Evolutionary conservation across 495 filamentous ascomycete genomes (phyloP).

Genomic region (Aspergillus steynii): DNA sequence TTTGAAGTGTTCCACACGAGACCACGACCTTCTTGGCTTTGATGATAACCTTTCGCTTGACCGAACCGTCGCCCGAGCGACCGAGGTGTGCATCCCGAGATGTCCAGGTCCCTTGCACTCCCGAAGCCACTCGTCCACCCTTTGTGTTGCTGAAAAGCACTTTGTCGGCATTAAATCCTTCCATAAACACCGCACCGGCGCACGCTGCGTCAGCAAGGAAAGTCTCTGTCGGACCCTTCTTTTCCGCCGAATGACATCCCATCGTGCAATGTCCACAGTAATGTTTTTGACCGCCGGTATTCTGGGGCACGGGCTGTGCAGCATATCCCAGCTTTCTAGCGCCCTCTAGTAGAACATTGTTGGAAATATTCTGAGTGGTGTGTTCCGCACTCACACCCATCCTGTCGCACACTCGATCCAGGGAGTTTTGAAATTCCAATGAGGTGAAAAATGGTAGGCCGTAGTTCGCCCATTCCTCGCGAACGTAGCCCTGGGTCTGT

Average conservation of each 20-base stretch:
- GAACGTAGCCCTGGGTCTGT: slow-evolving; percentile 77
- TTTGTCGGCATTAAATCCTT: slow-evolving; percentile 69
- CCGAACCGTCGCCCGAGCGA: slow-evolving; percentile 47
- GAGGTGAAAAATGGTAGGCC: slow-evolving; percentile 79
- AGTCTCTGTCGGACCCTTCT: slow-evolving; percentile 74
- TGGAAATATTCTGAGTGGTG: slow-evolving; percentile 69
- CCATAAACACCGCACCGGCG: slow-evolving; percentile 74
- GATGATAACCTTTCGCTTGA: slow-evolving; percentile 61
- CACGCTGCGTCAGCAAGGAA: slow-evolving; percentile 77
- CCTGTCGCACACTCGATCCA: slow-evolving; percentile 70
- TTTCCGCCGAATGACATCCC: slow-evolving; percentile 71
- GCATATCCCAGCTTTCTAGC: slow-evolving; percentile 72
- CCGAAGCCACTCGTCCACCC: slow-evolving; percentile 60
- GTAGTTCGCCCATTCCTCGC: slow-evolving; percentile 75
- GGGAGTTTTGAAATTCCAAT: slow-evolving; percentile 68
- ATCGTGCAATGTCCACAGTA: slow-evolving; percentile 77
- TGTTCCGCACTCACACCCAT: slow-evolving; percentile 76
- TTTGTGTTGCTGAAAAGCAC: slow-evolving; percentile 63
- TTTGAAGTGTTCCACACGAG: slow-evolving; percentile 70
- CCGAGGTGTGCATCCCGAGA: slow-evolving; percentile 64
- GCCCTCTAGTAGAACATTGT: slow-evolving; percentile 70
- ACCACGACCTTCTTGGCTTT: slow-evolving; percentile 83
- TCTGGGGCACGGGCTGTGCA: slow-evolving; percentile 73
- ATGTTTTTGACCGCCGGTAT: slow-evolving; percentile 67
- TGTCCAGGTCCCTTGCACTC: slow-evolving; percentile 72